Percentiles rank a stretch among this genome's conserved stretches.
Conservation (phyloP, 2,329 filamentous ascomycete genomes). For the Xylaria sp. region DNA sequence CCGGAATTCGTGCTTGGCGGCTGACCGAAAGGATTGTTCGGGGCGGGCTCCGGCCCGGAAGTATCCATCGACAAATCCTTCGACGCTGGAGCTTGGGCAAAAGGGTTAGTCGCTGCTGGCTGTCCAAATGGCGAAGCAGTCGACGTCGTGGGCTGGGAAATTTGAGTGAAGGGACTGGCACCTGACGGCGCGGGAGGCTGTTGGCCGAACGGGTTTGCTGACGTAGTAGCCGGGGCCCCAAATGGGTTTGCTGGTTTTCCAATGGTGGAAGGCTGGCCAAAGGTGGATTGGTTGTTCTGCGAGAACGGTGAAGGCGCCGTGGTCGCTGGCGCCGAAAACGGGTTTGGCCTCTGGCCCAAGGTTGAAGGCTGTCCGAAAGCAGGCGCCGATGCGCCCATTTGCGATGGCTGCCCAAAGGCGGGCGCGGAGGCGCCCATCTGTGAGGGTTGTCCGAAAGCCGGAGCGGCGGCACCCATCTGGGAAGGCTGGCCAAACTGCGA, state of each 20-base stretch:
- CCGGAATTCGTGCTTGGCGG: slow-evolving; percentile 26
- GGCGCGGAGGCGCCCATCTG: slow-evolving; percentile 45
- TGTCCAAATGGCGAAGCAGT: slow-evolving; percentile 47
- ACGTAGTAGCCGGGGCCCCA: slow-evolving; percentile 33
- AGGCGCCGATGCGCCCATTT: slow-evolving; percentile 43
- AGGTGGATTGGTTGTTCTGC: slow-evolving; percentile 48
- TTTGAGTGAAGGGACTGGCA: slow-evolving; percentile 47
- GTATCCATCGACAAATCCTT: slow-evolving; percentile 45
- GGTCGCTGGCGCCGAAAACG: slow-evolving; percentile 41
- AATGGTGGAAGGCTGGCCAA: slow-evolving; percentile 52
- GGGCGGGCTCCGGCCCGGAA: slow-evolving; percentile 38
- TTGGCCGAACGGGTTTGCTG: slow-evolving; percentile 32
- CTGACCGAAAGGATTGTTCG: slow-evolving; percentile 44
- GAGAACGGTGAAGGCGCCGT: slow-evolving; percentile 46
- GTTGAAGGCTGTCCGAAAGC: slow-evolving; percentile 50
- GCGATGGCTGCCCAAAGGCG: slow-evolving; percentile 48
- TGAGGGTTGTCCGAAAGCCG: slow-evolving; percentile 55
- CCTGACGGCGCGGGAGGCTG: slow-evolving; percentile 2
- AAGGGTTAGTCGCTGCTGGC: slow-evolving; percentile 46
- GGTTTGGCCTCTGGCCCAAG: slow-evolving; percentile 46
- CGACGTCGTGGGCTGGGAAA: slow-evolving; percentile 40
- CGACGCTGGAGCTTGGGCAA: slow-evolving; percentile 42
- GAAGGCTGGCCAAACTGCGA: slow-evolving; percentile 40
- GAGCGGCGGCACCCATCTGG: slow-evolving; percentile 28
- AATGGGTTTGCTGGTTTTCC: slow-evolving; percentile 48